Evolutionary conservation across 768 basidiomycete species (phyloP), one percentile per base, ranked within the genome.

Genomic region (Suillus luteus): DNA sequence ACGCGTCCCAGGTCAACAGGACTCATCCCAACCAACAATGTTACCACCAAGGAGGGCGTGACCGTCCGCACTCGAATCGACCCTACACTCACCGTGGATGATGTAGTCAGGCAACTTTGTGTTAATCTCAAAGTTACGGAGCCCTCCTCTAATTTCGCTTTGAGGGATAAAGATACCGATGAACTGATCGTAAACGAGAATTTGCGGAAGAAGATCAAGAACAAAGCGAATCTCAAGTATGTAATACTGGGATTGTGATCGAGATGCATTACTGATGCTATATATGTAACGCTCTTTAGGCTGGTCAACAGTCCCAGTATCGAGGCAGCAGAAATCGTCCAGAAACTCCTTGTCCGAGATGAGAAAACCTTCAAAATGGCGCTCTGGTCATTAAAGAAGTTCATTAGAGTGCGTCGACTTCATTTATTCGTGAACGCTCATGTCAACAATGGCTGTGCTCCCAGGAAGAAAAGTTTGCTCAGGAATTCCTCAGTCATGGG

Each of bases 151-250:
- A 78, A 90, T 66, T 95, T 86, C 71, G 90, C 93, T 1, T 75
- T 96, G 64, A 83, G 94, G 68, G 93, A 95, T 72, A 76, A 76
- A 31, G 91, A 93, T 68, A 85, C 82, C 17, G 91, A 91, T 64
- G 92, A 92, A 67, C 76, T 96, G 55, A 89, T 97, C 19, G 95
- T 93, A 33, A 90, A 91, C 69, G 92, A 94, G 67, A 96, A 95
- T 72, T 73, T 97, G 70, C 83, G 87, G 72, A 87, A 85, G 77
- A 91, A 90, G 79, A 92, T 95, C 67, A 90, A 85, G 76, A 82
- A 82, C 46, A 94, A 91, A 74, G 85, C 82, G 55, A 87, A 90
- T 70, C 79, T 95, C 62, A 93, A 88, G 93, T 94, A 72, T 68
- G 85, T 76, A 17, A 76, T 40, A 55, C 38, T 63, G 12, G 35